Evolutionary conservation across 2,329 filamentous ascomycete genomes (phyloP), one percentile per base, ranked within the genome.

Genomic region (Bipolaris bicolor): DNA sequence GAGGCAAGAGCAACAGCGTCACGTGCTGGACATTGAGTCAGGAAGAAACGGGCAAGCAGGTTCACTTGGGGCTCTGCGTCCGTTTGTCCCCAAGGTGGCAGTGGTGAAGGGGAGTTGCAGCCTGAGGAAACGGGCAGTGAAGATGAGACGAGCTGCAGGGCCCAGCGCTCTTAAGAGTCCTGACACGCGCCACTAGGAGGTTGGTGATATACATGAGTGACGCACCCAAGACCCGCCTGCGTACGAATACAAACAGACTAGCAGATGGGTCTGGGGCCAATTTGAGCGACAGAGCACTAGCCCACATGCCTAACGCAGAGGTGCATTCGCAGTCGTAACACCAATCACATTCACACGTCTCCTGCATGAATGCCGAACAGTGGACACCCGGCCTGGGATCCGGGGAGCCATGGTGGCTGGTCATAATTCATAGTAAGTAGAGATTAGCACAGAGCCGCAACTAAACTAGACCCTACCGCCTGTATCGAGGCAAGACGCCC

Each of bases 201-300:
- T 18, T 57, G 44, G 37, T 36, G 44, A 18, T 53, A 49, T 53
- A 49, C 50, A 49, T 22, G 36, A 54, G 66, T 68, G 59, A 68
- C 66, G 65, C 68, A 68, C 44, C 55, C 52, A 60, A 59, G 64
- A 49, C 56, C 53, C 49, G 61, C 48, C 50, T 58, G 55, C 56
- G 61, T 72, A 68, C 71, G 68, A 67, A 66, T 69, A 69, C 55
- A 58, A 57, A 57, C 59, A 58, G 45, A 43, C 55, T 60, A 57
- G 55, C 57, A 58, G 40, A 45, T 55, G 60, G 60, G 60, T 56
- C 64, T 60, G 62, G 62, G 60, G 58, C 63, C 55, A 61, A 26
- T 68, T 64, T 65, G 63, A 58, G 52, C 36, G 46, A 66, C 64
- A 57, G 51, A 58, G 58, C 64, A 66, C 65, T 64, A 58, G 36